Conservation (phyloP, 2,329 filamentous ascomycete species). For the Cladophialophora immunda region DNA sequence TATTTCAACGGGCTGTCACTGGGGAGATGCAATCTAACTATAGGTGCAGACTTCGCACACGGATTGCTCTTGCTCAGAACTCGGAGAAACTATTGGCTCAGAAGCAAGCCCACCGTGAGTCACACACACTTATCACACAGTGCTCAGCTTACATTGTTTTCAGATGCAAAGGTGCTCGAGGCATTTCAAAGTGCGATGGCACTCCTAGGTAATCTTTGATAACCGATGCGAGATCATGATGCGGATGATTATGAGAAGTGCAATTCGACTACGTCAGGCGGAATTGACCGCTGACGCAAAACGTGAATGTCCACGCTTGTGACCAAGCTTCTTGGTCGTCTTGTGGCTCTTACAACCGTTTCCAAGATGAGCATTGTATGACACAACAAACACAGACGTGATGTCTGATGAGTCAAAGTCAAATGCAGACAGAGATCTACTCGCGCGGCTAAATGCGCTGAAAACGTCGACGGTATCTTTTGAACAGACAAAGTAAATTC, state of each 20-base stretch:
- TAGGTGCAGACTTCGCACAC: constrained; percentile 75
- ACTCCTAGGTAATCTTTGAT: constrained; percentile 49
- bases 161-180: constrained; percentile 55
- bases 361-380: constrained; percentile 21
- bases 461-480: constrained; percentile 46
- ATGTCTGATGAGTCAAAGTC: constrained; percentile 35
- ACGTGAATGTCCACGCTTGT: neutral
- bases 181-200: constrained; percentile 59
- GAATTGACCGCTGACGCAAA: constrained; percentile 16
- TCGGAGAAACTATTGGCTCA: constrained; percentile 75
- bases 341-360: neutral
- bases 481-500: constrained; percentile 42
- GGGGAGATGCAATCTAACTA: constrained; percentile 1
- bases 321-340: constrained; percentile 1
- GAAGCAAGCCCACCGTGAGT: constrained; percentile 82
- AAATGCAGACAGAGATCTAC: constrained; percentile 43
- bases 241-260: neutral
- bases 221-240: neutral
- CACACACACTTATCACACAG: neutral
- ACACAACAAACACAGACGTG: constrained; percentile 23
- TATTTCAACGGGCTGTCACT: constrained; percentile 46
- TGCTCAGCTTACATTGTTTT: constrained; percentile 22
- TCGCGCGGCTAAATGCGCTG: constrained; percentile 47
- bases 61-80: constrained; percentile 77
- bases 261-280: constrained; percentile 20